Evolutionary conservation across 2,329 filamentous ascomycete species (phyloP).

Genomic region (Pyricularia sp.): DNA sequence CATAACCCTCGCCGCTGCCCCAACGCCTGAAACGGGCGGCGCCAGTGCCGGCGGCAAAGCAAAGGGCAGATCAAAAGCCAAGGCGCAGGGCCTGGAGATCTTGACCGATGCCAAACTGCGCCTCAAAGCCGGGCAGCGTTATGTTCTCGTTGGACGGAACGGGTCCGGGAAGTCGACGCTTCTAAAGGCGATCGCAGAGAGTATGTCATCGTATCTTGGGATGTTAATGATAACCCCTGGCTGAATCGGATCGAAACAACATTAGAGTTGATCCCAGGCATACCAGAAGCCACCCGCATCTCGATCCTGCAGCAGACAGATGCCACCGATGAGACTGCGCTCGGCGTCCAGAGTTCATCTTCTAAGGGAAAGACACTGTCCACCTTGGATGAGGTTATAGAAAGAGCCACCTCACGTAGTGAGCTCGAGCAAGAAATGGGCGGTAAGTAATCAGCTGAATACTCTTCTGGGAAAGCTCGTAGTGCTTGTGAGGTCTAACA

Average conservation of each 20-base stretch:
- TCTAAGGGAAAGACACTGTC: slow-evolving; percentile 17
- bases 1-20: slow-evolving; percentile 45
- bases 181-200: slow-evolving; percentile 63
- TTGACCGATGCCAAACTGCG: slow-evolving; percentile 60
- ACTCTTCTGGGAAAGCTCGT: neutral
- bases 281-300: slow-evolving; percentile 55
- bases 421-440: slow-evolving; percentile 52
- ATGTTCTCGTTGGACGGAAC: slow-evolving; percentile 73
- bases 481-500: neutral
- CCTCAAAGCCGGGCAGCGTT: slow-evolving; percentile 63
- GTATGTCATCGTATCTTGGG: neutral
- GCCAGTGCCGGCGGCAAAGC: slow-evolving; percentile 20
- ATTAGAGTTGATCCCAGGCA: slow-evolving; percentile 59
- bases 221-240: neutral
- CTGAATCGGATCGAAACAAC: neutral
- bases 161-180: slow-evolving; percentile 78
- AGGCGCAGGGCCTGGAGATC: slow-evolving; percentile 50
- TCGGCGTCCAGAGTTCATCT: slow-evolving; percentile 3
- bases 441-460: slow-evolving; percentile 29
- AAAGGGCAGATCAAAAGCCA: slow-evolving; percentile 41
- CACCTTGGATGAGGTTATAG: slow-evolving; percentile 62
- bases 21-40: neutral
- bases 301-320: slow-evolving; percentile 61
- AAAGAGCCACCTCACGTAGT: slow-evolving; percentile 46
- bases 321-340: slow-evolving; percentile 12